Evolutionary conservation across 169 alveolate species (phyloP), one percentile per base, ranked within the genome.

Genomic region (Ichthyophthirius multifiliis): DNA sequence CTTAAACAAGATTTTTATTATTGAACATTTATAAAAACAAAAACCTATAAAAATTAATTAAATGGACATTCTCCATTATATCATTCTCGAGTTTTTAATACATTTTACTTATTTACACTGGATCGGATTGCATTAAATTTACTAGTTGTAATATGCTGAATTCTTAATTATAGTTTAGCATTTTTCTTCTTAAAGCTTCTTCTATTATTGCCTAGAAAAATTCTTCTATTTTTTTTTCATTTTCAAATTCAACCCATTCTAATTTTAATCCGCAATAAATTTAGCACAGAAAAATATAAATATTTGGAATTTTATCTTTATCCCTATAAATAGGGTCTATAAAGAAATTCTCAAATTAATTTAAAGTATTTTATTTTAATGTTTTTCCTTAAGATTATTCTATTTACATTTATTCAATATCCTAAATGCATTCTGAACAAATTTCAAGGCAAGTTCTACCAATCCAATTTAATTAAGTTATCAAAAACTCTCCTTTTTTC

Each of bases 161-260:
- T 18, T 55, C 10, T 27, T 12, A 20, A 27, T 55, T 13, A 23
- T 20, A 23, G 23, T 55, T 39, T 3, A 20, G 4, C 71, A 55
- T 55, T 6, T 55, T 20, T 27, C 71, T 55, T 55, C 71, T 55
- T 55, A 55, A 27, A 27, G 23, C 5, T 5, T 55, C 71, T 55
- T 55, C 71, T 3, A 55, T 55, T 0, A 55, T 23, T 27, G 13
- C 23, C 31, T 39, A 27, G 10, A 55, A 55, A 39, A 55, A 27
- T 55, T 18, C 13, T 32, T 65, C 18, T 0, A 74, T 39, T 20
- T 7, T 65, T 18, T 13, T 76, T 47, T 43, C 76, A 46, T 32
- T 76, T 39, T 76, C 84, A 75, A 67, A 39, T 37, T 16, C 47
- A 43, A 41, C 35, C 89, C 48, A 83, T 80, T 13, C 75, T 43